Base-by-base conservation (phyloP, 2,329 filamentous ascomycete genomes). In the Xylariales sp. region DNA sequence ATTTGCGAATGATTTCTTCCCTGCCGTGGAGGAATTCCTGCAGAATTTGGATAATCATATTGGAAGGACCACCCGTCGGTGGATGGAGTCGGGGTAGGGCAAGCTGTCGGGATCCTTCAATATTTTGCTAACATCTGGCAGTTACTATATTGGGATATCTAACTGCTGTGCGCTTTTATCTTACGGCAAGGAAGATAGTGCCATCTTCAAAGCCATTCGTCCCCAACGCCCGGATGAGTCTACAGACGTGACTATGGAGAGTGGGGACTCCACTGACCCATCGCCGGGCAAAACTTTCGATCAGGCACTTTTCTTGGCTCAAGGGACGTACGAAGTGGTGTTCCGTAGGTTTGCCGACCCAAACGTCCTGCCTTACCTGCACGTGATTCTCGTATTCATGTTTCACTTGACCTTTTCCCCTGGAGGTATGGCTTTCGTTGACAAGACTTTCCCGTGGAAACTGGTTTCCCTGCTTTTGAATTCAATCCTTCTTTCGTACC, bases 321-420 rank as follows among this genome's bases (percentile, higher is more conserved):
- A 48, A 34, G 49, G 47, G 25, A 57, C 56, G 5, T 54, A 51
- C 31, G 42, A 50, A 9, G 48, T 76, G 1, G 67, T 76, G 1
- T 65, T 82, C 6, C 58, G 61, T 2, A 68, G 79, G 0, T 66
- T 71, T 20, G 73, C 71, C 0, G 80, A 84, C 32, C 63, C 69
- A 3, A 80, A 81, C 46, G 72, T 78, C 3, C 63, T 85, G 2
- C 73, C 81, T 0, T 84, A 78, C 52, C 52, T 84, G 0, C 82
- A 87, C 48, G 71, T 78, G 0, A 71, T 74, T 4, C 62, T 88
- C 19, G 72, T 76, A 0, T 86, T 84, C 50, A 54, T 86, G 6
- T 52, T 61, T 3, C 65, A 71, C 19, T 55, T 80, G 34, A 61
- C 64, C 1, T 55, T 57, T 6, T 61, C 60, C 5, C 65, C 66